Evolutionary conservation across 768 basidiomycete species (phyloP), one percentile per base, ranked within the genome.

Genomic region (Daedaleopsis nitida): DNA sequence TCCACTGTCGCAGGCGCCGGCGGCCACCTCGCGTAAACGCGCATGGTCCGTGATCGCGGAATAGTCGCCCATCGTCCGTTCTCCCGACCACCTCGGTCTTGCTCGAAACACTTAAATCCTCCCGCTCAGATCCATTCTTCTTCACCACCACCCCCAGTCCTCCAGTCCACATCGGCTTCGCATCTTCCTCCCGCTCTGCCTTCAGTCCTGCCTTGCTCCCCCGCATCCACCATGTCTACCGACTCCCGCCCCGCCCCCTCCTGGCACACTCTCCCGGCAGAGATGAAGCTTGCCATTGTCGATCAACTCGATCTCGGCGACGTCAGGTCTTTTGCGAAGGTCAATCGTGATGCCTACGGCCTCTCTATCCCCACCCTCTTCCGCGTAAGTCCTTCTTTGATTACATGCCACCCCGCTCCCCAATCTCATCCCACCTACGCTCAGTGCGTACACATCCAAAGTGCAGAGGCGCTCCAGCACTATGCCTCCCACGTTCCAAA

Each of bases 231-330:
- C 51, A 66, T 65, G 62, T 48, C 57, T 49, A 45, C 62, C 21
- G 14, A 24, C 63, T 27, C 65, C 21, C 47, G 57, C 53, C 49
- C 45, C 39, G 24, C 60, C 54, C 45, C 52, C 17, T 52, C 62
- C 23, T 90, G 89, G 89, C 68, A 78, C 62, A 52, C 71, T 23
- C 85, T 91, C 64, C 89, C 89, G 48, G 76, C 77, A 0, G 89
- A 91, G 65, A 84, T 91, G 72, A 85, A 84, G 73, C 78, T 87
- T 66, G 75, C 81, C 27, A 66, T 91, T 70, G 73, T 87, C 49
- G 81, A 77, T 47, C 69, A 73, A 59, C 80, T 89, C 66, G 78
- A 78, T 49, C 65, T 70, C 21, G 58, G 68, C 62, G 82, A 83
- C 59, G 72, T 83, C 37, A 73, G 77, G 23, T 69, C 80, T 0